A percentile compares a stretch with the other conserved stretches of the same genome.
phyloP scores from a whole-genome alignment of 139 green algal genomes.

The Closterium sp. region DNA sequence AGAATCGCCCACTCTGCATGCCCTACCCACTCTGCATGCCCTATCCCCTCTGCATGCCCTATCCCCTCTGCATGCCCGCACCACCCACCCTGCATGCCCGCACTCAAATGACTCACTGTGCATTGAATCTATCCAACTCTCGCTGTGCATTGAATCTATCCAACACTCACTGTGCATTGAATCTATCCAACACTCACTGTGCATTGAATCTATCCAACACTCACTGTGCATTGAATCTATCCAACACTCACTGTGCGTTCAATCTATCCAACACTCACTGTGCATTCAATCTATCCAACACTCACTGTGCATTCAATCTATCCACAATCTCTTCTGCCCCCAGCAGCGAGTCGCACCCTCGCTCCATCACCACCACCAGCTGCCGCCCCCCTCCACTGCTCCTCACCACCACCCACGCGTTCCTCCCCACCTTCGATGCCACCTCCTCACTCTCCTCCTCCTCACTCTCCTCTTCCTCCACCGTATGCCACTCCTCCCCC shows the following conservation, averaged over 20 bases:
- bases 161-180: no score
- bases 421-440: not conserved
- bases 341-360: not conserved
- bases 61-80: no score
- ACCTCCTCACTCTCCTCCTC: not conserved
- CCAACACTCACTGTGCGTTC: no score
- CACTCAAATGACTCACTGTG: no score
- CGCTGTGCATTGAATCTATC: no score
- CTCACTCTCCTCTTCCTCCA: not conserved
- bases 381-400: not conserved
- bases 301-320: not conserved
- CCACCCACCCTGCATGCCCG: no score
- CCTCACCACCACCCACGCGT: not conserved
- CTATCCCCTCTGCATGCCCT: no score
- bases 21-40: no score
- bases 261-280: not conserved
- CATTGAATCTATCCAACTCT: no score
- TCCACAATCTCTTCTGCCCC: not conserved
- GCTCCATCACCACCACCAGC: not conserved
- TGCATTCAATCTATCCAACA: not conserved
- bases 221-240: not conserved
- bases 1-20: no score
- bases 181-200: not conserved
- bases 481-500: no score
- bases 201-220: not conserved